Evolutionary conservation across 345 rosid species (phyloP).

Genomic region (Gossypium sturtianum): DNA sequence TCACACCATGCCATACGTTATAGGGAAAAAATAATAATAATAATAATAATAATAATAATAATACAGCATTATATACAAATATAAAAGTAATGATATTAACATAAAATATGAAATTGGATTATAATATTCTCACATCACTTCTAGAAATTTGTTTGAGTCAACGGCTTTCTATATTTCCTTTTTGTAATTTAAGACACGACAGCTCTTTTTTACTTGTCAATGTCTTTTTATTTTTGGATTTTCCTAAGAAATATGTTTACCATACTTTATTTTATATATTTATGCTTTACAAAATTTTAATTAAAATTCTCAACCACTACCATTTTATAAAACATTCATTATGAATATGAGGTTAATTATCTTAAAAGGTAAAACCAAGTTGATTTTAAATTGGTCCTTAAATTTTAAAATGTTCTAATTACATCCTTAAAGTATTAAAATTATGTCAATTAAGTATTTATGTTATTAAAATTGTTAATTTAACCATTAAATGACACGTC

Average conservation of each 20-base stretch:
- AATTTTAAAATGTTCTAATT: too few species aligned
- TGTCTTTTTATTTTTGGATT: neutral
- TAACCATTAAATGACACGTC: too few species aligned
- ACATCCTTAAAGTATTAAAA: too few species aligned
- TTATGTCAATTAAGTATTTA: too few species aligned
- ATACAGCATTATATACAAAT: neutral
- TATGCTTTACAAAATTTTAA: neutral
- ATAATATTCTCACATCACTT: neutral
- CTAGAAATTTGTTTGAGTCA: neutral
- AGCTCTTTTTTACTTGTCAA: neutral
- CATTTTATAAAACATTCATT: neutral
- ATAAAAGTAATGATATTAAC: neutral
- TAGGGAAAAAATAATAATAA: too few species aligned
- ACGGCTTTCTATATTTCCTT: neutral
- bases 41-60: too few species aligned
- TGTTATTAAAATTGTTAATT: too few species aligned
- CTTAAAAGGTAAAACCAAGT: too few species aligned
- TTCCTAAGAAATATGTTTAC: constrained; percentile 8
- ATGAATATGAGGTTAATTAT: neutral
- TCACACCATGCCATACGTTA: neutral
- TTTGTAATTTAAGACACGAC: neutral
- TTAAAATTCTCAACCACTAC: neutral
- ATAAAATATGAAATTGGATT: neutral
- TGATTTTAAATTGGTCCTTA: too few species aligned
- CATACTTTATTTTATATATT: neutral